A percentile compares a stretch with the other conserved stretches of the same genome.
Conservation (phyloP, 352 stramenopile species). For the Phytopythium sindhum region DNA sequence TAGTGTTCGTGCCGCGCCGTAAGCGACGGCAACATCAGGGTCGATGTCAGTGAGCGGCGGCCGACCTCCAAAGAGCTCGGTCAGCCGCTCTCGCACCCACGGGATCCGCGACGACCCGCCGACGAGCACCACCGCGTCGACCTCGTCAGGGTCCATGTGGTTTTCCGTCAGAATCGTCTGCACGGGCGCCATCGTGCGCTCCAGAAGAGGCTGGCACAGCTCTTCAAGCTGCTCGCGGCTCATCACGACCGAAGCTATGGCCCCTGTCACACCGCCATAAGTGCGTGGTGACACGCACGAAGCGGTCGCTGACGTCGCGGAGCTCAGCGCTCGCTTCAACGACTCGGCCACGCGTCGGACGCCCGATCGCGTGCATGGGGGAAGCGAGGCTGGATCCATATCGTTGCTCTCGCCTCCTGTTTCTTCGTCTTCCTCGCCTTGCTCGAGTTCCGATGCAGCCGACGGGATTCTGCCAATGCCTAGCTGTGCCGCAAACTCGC, state of each 20-base stretch:
- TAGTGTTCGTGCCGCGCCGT: constrained; percentile 49
- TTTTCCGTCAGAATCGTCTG: constrained; percentile 50
- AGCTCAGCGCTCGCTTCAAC: constrained; percentile 52
- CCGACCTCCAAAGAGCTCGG: constrained; percentile 42
- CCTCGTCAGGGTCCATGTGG: constrained; percentile 46
- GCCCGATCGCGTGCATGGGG: constrained; percentile 50
- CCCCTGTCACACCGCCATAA: neutral
- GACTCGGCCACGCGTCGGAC: constrained; percentile 53
- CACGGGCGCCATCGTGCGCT: constrained; percentile 53
- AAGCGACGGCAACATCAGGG: constrained; percentile 64
- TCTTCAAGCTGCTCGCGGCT: constrained; percentile 46
- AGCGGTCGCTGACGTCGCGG: constrained; percentile 16
- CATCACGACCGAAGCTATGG: constrained; percentile 18
- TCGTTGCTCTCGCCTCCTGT: constrained; percentile 5
- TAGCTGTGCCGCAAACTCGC: constrained; percentile 65
- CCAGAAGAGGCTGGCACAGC: constrained; percentile 40
- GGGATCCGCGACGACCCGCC: constrained; percentile 54
- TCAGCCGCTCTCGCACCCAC: constrained; percentile 46
- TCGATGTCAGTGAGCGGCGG: constrained; percentile 54
- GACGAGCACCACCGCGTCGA: constrained; percentile 59
- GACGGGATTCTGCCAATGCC: constrained; percentile 24
- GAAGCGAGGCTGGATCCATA: constrained; percentile 17
- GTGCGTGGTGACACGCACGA: constrained; percentile 26
- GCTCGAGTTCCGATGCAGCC: constrained; percentile 13
- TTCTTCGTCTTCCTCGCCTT: constrained; percentile 16